Percentiles rank a stretch among this genome's conserved stretches.
These are phyloP conservation scores for Claviceps sp. DNA, from an alignment of 2,329 filamentous ascomycete species.

Conservation along the genomic window DNA sequence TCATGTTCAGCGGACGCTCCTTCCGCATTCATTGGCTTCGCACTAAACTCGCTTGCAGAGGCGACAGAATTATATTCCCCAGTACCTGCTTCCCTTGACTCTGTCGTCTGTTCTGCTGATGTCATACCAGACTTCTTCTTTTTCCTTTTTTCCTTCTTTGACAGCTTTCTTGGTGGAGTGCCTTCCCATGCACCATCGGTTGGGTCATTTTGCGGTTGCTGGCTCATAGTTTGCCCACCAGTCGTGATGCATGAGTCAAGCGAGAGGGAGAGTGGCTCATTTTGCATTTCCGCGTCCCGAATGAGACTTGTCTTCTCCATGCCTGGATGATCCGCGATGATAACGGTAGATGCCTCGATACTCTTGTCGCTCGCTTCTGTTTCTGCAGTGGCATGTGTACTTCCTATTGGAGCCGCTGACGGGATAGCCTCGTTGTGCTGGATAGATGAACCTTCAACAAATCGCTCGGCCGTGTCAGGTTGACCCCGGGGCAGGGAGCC, in stretches of 20 bases:
- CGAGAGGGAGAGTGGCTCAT: not conserved
- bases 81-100: not conserved
- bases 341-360: not conserved
- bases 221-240: not conserved
- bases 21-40: not conserved
- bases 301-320: not conserved
- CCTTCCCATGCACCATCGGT: not conserved
- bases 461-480: not conserved
- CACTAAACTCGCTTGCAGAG: not conserved
- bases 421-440: not conserved
- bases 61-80: not conserved
- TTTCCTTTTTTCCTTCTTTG: conserved; percentile 18
- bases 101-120: not conserved
- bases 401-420: not conserved
- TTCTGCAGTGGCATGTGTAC: not conserved
- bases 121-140: not conserved
- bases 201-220: not conserved
- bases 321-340: not conserved
- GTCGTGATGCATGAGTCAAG: not conserved
- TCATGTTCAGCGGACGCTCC: conserved; percentile 5
- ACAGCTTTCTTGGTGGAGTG: conserved; percentile 9
- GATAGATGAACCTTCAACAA: not conserved
- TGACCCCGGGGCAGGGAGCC: conserved; percentile 1
- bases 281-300: not conserved
- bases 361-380: not conserved